Conservation (phyloP, 139 green algal species). For the Picochlorum sp. region DNA sequence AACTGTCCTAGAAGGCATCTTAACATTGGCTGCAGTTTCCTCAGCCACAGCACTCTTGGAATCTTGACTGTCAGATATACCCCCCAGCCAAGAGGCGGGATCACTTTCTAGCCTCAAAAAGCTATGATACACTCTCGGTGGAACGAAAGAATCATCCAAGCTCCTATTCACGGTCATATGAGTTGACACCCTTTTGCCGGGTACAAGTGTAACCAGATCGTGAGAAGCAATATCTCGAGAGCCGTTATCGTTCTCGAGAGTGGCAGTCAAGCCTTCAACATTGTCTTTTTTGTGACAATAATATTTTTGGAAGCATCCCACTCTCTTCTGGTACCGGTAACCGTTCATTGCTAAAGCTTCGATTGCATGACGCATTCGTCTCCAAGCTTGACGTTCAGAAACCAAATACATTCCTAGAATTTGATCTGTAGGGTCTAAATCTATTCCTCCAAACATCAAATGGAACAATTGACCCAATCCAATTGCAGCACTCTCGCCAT, state of each 20-base stretch:
- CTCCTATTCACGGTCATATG: too few relatives aligned
- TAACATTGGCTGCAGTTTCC: too few relatives aligned
- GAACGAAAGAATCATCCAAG: not conserved
- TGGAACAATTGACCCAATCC: constrained; percentile 15
- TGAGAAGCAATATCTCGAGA: too few relatives aligned
- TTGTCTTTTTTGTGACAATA: too few relatives aligned
- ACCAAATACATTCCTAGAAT: constrained; percentile 17
- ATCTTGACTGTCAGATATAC: too few relatives aligned
- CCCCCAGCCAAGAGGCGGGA: not conserved
- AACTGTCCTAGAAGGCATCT: too few relatives aligned
- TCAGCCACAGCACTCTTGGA: too few relatives aligned
- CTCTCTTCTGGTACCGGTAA: not conserved
- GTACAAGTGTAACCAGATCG: too few relatives aligned
- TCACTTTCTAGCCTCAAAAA: not conserved
- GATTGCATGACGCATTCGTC: constrained; percentile 3
- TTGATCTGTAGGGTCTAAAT: constrained; percentile 21
- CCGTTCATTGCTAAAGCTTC: not conserved
- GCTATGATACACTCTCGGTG: not conserved
- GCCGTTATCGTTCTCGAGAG: too few relatives aligned
- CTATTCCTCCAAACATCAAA: constrained; percentile 20
- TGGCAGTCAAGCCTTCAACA: too few relatives aligned
- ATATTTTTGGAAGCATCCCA: not conserved
- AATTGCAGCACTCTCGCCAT: not conserved
- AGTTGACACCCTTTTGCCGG: too few relatives aligned
- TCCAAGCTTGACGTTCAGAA: constrained; percentile 8